A percentile compares a stretch with the other conserved stretches of the same genome.
These are phyloP conservation scores for Stentor roeselii DNA, from an alignment of 73 alveolate genomes.

Conservation along the genomic window DNA sequence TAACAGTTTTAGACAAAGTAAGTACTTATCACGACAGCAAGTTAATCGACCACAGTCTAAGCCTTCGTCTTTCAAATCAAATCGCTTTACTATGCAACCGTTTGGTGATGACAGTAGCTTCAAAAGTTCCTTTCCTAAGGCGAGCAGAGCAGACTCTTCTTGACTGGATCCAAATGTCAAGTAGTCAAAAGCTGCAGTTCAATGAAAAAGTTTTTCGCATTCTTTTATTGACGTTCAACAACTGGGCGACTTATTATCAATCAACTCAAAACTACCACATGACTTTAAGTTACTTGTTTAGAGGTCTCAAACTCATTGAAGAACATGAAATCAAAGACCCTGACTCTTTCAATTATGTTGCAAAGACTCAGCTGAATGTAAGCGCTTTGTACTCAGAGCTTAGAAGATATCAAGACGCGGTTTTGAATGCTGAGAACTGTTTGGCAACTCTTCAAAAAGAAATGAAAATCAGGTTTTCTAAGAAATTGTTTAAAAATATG, in stretches of 20 bases:
- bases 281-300: constrained; percentile 20
- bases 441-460: constrained; percentile 2
- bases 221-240: neutral
- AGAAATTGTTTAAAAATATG: neutral
- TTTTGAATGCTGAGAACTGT: constrained; percentile 1
- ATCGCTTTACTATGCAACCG: constrained; percentile 22
- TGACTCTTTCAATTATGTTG: neutral
- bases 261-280: neutral
- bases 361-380: neutral
- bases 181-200: neutral
- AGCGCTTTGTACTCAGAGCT: neutral
- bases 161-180: neutral
- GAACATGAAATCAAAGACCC: neutral
- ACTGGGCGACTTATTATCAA: constrained; percentile 20
- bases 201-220: constrained; percentile 9
- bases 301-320: constrained; percentile 16
- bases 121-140: constrained; percentile 12
- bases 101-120: neutral
- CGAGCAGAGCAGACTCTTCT: constrained; percentile 1
- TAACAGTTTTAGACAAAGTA: neutral
- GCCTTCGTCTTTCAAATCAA: neutral
- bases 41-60: neutral
- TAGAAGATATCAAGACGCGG: constrained; percentile 9
- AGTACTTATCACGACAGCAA: neutral
- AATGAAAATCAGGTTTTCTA: neutral